These are phyloP conservation scores for Escovopsis weberi DNA, from an alignment of 2,329 filamentous ascomycete genomes.

Conservation along the genomic window DNA sequence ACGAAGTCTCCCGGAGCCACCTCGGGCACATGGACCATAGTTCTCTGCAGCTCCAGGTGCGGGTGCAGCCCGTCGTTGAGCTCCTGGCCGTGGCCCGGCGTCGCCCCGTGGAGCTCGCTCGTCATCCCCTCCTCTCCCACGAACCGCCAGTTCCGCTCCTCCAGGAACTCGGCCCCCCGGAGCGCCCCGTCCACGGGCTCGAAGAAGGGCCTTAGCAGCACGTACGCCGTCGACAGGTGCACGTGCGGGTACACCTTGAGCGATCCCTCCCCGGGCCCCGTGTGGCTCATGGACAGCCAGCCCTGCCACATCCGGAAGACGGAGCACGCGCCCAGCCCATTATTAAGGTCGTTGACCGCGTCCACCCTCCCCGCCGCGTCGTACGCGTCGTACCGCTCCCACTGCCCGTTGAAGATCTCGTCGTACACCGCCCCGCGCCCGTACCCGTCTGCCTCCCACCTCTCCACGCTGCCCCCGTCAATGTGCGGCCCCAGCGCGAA, in stretches of 20 bases:
- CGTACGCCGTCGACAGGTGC: conserved; percentile 62
- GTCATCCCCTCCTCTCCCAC: conserved; percentile 30
- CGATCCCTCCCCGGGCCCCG: conserved; percentile 61
- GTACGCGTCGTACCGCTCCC: conserved; percentile 75
- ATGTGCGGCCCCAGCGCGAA: conserved; percentile 62
- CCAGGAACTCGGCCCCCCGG: conserved; percentile 24
- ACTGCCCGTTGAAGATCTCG: conserved; percentile 54
- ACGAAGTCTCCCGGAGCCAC: conserved; percentile 66
- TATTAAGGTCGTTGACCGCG: conserved; percentile 61
- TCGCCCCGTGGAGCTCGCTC: conserved; percentile 55
- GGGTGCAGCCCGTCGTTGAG: conserved; percentile 55
- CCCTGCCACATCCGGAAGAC: conserved; percentile 86
- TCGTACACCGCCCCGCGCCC: conserved; percentile 55
- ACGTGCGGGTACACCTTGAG: conserved; percentile 70
- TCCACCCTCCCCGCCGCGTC: conserved; percentile 55
- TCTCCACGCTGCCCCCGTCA: conserved; percentile 60
- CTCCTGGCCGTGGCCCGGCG: conserved; percentile 56
- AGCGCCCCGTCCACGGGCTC: conserved; percentile 24
- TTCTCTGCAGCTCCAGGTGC: conserved; percentile 50
- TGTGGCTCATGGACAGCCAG: conserved; percentile 70
- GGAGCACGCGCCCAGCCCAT: conserved; percentile 66
- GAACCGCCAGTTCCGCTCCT: conserved; percentile 45
- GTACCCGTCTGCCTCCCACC: conserved; percentile 60
- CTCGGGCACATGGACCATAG: conserved; percentile 55
- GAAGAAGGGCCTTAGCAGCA: conserved; percentile 76